Base-by-base conservation (phyloP, 495 filamentous ascomycete species). In the Mycothermus thermophilus region DNA sequence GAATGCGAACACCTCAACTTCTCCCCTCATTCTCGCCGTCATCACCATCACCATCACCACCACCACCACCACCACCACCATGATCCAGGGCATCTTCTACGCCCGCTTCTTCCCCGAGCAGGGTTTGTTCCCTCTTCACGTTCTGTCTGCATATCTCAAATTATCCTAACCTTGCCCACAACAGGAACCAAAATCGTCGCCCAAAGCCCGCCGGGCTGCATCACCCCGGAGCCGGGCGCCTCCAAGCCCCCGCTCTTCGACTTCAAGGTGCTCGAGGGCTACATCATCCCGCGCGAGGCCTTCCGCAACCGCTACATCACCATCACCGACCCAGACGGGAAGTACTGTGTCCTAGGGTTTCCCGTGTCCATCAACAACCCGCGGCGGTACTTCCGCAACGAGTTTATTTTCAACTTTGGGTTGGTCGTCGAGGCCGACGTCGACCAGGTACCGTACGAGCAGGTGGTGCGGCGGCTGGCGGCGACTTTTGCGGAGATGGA, bases 391-490 rank as follows among this genome's bases (percentile, higher is more conserved):
- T 69, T 79, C 35, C 80, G 90, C 34, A 97, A 96, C 59, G 81
- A 93, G 52, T 95, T 92, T 60, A 92, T 93, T 51, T 97, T 96
- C 72, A 96, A 95, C 53, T 93, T 96, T 46, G 82, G 82, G 31
- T 54, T 96, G 14, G 83, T 97, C 11, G 63, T 97, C 26, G 62
- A 65, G 26, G 44, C 75, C n/a, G 72, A 77, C 30, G 79, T 79
- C 38, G 74, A 79, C 47, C 62, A 64, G 35, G 50, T 60, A 11
- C 62, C 64, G 17, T 92, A 92, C 52, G 77, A 85, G 55, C 77
- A 75, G 39, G 82, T 96, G 25, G 85, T 90, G 22, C 64, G 77
- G 45, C 83, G 92, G 45, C 63, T 96, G 10, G 90, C 86, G 10
- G 69, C 75, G 32, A 68, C 92, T 30, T 85, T 96, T 63, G 76